phyloP scores from a whole-genome alignment of 495 filamentous ascomycete species.

The Aspergillus cavernicola region DNA sequence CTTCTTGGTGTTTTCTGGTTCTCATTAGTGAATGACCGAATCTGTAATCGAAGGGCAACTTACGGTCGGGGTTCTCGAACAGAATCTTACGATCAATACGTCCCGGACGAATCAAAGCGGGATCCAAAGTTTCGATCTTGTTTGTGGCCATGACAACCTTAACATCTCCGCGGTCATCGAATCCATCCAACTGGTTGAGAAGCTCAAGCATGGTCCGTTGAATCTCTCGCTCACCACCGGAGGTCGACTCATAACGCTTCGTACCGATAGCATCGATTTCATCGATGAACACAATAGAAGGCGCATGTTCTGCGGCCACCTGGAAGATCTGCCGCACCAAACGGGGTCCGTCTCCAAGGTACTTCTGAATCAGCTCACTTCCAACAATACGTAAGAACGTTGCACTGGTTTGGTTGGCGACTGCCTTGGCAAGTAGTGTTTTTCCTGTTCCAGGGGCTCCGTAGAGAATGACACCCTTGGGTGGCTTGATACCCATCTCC shows the following conservation, averaged over 20 bases:
- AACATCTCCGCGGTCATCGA: constrained; percentile 97
- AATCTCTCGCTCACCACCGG: constrained; percentile 94
- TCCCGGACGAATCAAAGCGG: constrained; percentile 92
- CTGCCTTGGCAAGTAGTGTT: constrained; percentile 94
- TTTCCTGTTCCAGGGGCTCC: constrained; percentile 97
- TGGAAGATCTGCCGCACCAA: constrained; percentile 97
- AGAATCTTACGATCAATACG: constrained; percentile 99
- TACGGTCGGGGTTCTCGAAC: constrained; percentile 97
- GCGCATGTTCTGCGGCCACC: constrained; percentile 92
- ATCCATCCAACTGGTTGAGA: constrained; percentile 96
- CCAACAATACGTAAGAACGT: constrained; percentile 98
- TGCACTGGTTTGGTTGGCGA: constrained; percentile 96
- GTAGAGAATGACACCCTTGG: constrained; percentile 99
- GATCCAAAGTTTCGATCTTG: constrained; percentile 98
- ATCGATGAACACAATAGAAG: constrained; percentile 98
- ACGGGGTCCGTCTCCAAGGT: constrained; percentile 92
- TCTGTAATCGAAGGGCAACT: constrained; percentile 24
- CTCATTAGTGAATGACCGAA: constrained; percentile 26
- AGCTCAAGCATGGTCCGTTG: constrained; percentile 99
- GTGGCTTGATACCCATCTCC: constrained; percentile 99
- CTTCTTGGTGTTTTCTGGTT: constrained; percentile 89
- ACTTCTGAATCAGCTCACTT: constrained; percentile 98
- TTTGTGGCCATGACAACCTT: constrained; percentile 99
- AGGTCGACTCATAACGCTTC: constrained; percentile 97
- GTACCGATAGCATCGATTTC: constrained; percentile 99